Evolutionary conservation across 805 yeast genomes (phyloP), one percentile per base, ranked within the genome.

Genomic region (Candida lessepsii): DNA sequence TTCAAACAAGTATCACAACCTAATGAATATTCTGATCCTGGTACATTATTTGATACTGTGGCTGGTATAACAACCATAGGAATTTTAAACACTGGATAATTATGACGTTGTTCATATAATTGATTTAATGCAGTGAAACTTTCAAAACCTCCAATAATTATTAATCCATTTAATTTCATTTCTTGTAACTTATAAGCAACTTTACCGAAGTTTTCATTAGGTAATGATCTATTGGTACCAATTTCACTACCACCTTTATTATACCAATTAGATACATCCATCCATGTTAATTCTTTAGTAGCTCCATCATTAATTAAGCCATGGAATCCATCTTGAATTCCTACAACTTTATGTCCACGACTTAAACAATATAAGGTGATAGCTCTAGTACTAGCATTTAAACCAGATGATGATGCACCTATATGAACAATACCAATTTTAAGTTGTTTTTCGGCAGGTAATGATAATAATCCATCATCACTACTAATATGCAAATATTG

Each of bases 51-150:
- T 15, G 90, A 83, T 38, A 85, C 76, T 10, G 91, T 85, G 25
- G 91, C 87, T 14, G 93, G 93, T 35, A 85, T 74, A 44, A 80
- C 76, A 41, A 82, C 80, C 81, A 82, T 78, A 50, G 95, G 95
- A 42, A 85, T 83, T 50, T 80, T 71, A 66, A 85, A 84, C 6
- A 81, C 76, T 15, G 90, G 87, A 57, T 79, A 85, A 51, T 70
- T 71, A 14, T 61, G 51, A 58, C 86, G 73, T 17, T 83, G 81
- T 37, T 63, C 63, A 50, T 80, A 78, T 52, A 85, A 70, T 64
- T 83, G 80, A 54, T 82, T 74, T 52, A 85, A 69, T 6, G 91
- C 77, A n/a, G 74, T 71, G 52, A 83, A 83, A 4, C 86, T 86
- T 64, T 85, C 95, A 57, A 85, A 85, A 1, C 95, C 95, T 56